Conservation (phyloP, 441 rosid genomes). For the Capsella rubella region DNA sequence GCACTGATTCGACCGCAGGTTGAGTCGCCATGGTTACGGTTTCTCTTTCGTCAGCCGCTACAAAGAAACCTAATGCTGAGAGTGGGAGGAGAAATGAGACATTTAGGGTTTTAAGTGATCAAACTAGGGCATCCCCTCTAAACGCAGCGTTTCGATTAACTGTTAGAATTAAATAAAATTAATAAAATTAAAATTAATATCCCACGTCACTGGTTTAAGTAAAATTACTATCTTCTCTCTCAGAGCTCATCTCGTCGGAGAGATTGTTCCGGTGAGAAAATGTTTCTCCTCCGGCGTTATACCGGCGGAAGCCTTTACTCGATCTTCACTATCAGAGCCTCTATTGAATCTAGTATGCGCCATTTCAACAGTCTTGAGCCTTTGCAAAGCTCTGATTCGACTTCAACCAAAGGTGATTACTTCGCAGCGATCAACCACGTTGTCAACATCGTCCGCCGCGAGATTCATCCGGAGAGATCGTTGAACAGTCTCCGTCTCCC, state of each 20-base stretch:
- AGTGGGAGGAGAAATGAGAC: not conserved
- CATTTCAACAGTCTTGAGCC: constrained; percentile 34
- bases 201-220: constrained; percentile 7
- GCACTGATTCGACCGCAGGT: constrained; percentile 52
- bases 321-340: not conserved
- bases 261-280: constrained; percentile 28
- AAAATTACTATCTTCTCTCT: not conserved
- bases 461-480: constrained; percentile 80
- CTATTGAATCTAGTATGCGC: not conserved
- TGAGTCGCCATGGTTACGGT: constrained; percentile 47
- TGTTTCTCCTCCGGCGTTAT: constrained; percentile 39
- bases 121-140: constrained; percentile 34
- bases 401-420: constrained; percentile 67
- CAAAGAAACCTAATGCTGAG: constrained; percentile 26
- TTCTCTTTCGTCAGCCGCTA: constrained; percentile 34
- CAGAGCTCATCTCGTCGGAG: not conserved
- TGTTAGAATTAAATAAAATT: not conserved
- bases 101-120: not conserved
- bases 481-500: constrained; percentile 68
- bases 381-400: constrained; percentile 34
- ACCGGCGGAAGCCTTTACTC: constrained; percentile 7
- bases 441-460: constrained; percentile 80
- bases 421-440: constrained; percentile 81
- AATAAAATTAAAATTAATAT: not conserved
- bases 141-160: not conserved